Conservation (phyloP, 108 stramenopile genomes). For the Seminavis robusta region DNA sequence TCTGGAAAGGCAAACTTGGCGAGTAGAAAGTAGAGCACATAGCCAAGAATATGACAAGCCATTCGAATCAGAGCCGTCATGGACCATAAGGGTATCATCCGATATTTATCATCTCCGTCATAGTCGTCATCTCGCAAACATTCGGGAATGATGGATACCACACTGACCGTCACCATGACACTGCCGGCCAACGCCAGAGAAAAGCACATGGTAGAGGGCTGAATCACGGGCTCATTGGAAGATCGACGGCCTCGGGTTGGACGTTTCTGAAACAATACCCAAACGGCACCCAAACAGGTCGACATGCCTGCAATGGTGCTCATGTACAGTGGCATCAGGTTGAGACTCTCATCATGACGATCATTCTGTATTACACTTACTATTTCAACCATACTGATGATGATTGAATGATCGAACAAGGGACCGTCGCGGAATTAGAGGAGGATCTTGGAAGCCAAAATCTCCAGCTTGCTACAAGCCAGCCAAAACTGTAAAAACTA, state of each 20-base stretch:
- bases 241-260: constrained; percentile 5
- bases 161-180: constrained; percentile 60
- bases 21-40: constrained; percentile 21
- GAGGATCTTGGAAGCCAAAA: too few species aligned
- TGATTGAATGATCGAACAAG: too few species aligned
- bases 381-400: too few species aligned
- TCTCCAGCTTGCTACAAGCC: too few species aligned
- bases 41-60: constrained; percentile 16
- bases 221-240: constrained; percentile 1
- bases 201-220: constrained; percentile 52
- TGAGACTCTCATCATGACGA: too few species aligned
- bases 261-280: constrained; percentile 56
- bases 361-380: too few species aligned
- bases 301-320: constrained; percentile 62
- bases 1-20: constrained; percentile 61
- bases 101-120: constrained; percentile 14
- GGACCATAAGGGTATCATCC: constrained; percentile 18
- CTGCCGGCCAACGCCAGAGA: constrained; percentile 48
- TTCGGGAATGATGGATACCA: constrained; percentile 49
- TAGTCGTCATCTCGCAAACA: constrained; percentile 16
- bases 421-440: too few species aligned
- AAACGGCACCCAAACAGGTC: constrained; percentile 69
- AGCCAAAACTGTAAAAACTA: too few species aligned
- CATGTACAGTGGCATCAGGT: constrained; percentile 57
- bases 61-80: constrained; percentile 23